Evolutionary conservation across 2,329 filamentous ascomycete genomes (phyloP).

Genomic region (Stagonosporopsis tanaceti): DNA sequence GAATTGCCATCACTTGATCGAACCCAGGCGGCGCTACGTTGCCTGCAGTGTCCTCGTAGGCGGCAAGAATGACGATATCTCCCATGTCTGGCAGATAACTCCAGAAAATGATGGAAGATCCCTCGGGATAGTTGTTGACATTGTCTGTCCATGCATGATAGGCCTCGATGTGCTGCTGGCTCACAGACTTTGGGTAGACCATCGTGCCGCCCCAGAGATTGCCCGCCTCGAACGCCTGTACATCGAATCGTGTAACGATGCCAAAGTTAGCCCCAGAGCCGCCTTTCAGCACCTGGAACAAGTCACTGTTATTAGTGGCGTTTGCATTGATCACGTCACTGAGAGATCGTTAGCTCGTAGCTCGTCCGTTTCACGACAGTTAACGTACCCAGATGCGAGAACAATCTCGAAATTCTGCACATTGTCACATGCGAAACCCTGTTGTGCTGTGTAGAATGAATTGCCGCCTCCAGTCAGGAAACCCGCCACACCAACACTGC

Average conservation of each 20-base stretch:
- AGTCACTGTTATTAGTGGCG: slow-evolving; percentile 38
- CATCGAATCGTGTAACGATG: slow-evolving; percentile 49
- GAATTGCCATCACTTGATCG: slow-evolving; percentile 33
- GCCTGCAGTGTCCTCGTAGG: slow-evolving; percentile 31
- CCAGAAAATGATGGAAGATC: slow-evolving; percentile 36
- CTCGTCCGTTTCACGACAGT: not conserved
- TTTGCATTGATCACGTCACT: slow-evolving; percentile 43
- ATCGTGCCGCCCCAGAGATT: slow-evolving; percentile 34
- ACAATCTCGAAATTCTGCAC: slow-evolving; percentile 43
- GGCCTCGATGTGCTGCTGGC: slow-evolving; percentile 28
- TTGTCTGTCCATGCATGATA: slow-evolving; percentile 35
- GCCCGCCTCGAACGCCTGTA: slow-evolving; percentile 30
- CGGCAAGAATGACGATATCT: slow-evolving; percentile 31
- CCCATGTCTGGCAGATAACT: slow-evolving; percentile 25
- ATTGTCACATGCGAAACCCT: slow-evolving; percentile 31
- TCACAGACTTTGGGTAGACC: slow-evolving; percentile 25
- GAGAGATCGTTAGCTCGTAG: not conserved
- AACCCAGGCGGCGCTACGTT: slow-evolving; percentile 30
- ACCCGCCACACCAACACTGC: slow-evolving; percentile 38
- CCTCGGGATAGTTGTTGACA: slow-evolving; percentile 32
- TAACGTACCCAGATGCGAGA: slow-evolving; percentile 31
- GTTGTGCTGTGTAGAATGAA: slow-evolving; percentile 32
- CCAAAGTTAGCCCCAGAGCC: slow-evolving; percentile 52
- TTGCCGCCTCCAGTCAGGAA: slow-evolving; percentile 41
- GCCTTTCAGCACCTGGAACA: slow-evolving; percentile 52